phyloP scores from a whole-genome alignment of 2,329 filamentous ascomycete genomes.

The Ophiostoma sp. region DNA sequence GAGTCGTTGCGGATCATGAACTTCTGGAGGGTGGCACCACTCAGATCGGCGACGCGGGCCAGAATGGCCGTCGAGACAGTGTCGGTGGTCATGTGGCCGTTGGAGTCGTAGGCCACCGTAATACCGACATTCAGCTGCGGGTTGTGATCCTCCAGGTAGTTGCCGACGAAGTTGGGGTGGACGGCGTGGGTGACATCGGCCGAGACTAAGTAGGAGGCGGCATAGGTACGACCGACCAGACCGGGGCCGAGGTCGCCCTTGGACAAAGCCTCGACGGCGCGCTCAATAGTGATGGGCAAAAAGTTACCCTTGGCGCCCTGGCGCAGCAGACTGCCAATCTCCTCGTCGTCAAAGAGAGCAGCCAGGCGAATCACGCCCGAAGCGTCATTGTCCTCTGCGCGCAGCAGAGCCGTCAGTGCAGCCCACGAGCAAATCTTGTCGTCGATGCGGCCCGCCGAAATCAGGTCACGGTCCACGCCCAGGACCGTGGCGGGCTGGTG shows the following conservation, averaged over 20 bases:
- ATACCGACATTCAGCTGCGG: slow-evolving; percentile 88
- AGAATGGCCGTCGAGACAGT: slow-evolving; percentile 80
- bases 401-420: slow-evolving; percentile 79
- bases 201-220: slow-evolving; percentile 87
- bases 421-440: slow-evolving; percentile 97
- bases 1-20: slow-evolving; percentile 97
- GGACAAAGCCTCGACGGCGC: slow-evolving; percentile 70
- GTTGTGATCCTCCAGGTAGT: slow-evolving; percentile 82
- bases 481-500: slow-evolving; percentile 79
- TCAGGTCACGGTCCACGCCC: slow-evolving; percentile 87
- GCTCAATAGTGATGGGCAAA: slow-evolving; percentile 76
- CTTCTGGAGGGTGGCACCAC: slow-evolving; percentile 70
- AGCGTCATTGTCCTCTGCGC: slow-evolving; percentile 56
- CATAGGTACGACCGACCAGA: slow-evolving; percentile 77
- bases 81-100: slow-evolving; percentile 96
- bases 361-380: slow-evolving; percentile 82
- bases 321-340: slow-evolving; percentile 86
- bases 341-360: slow-evolving; percentile 95
- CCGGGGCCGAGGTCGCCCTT: slow-evolving; percentile 53
- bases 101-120: slow-evolving; percentile 75
- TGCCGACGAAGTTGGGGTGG: slow-evolving; percentile 86
- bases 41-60: slow-evolving; percentile 73
- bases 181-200: slow-evolving; percentile 93
- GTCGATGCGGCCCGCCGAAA: slow-evolving; percentile 92
- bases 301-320: slow-evolving; percentile 92